phyloP scores from a whole-genome alignment of 441 rosid genomes.

The Brassica hybrid region DNA sequence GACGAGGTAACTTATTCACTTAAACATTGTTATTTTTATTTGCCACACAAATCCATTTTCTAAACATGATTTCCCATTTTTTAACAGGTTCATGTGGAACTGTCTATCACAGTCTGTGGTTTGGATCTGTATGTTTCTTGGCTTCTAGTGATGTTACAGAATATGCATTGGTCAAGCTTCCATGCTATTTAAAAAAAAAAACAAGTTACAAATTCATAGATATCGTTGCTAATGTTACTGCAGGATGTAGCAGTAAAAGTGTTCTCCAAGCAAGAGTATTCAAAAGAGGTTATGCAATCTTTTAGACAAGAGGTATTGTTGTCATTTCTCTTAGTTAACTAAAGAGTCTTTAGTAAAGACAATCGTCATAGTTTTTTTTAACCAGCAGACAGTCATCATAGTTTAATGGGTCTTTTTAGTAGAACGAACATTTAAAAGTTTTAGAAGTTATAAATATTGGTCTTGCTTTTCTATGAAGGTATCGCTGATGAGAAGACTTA shows the following conservation, averaged over 20 bases:
- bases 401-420: not conserved
- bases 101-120: slow-evolving; percentile 6
- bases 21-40: not conserved
- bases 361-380: too few relatives aligned
- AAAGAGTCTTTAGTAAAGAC: too few relatives aligned
- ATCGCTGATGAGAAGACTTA: not conserved
- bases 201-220: not conserved
- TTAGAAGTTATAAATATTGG: not conserved
- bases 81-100: slow-evolving; percentile 7
- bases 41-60: not conserved
- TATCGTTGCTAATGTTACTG: not conserved
- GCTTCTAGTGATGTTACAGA: not conserved
- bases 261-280: slow-evolving; percentile 16
- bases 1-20: slow-evolving; percentile 68
- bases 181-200: not conserved
- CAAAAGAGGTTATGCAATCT: not conserved
- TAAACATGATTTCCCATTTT: too few relatives aligned
- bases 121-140: slow-evolving; percentile 5
- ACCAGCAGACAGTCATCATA: too few relatives aligned
- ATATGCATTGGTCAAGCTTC: not conserved
- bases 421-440: not conserved
- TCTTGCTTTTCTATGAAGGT: not conserved
- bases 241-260: slow-evolving; percentile 12
- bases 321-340: not conserved
- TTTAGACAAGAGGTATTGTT: slow-evolving; percentile 11